Evolutionary conservation across 208 protist genomes (phyloP), one percentile per base, ranked within the genome.

Genomic region (Strigomonas galati): DNA sequence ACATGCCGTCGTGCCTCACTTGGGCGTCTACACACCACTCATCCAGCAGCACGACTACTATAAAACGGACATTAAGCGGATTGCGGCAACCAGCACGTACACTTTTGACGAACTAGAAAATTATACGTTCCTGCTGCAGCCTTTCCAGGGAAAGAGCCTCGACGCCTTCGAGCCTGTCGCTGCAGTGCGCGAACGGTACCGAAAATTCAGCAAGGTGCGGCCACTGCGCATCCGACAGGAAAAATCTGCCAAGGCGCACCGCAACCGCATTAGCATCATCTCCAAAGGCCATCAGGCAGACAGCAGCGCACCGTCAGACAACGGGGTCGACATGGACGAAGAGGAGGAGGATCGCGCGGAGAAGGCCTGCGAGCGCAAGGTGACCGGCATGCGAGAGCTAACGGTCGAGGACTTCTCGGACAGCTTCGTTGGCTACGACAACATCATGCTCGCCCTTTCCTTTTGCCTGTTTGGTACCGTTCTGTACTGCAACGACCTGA

Each of bases 391-490:
- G 40, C 30, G 35, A 4, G 35, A 40, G 10, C 6, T 87, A 5
- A 64, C 77, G 40, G 62, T 75, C 19, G 37, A 69, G 0, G 77
- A 90, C 65, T 81, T 93, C 57, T 40, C 40, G 31, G 73, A 72
- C 37, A 63, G 71, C 0, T 21, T 79, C 32, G 51, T 84, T 12
- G 64, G 66, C 1, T 84, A 82, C 57, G 78, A 89, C 32, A 89
- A 72, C 56, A 53, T 89, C 43, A 46, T 85, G 37, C 65, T 87
- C 28, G 84, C 84, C 19, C 31, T 87, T 23, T 81, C 79, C 43
- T 65, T 91, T 31, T 53, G 73, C 12, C 71, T 93, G 21, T 91
- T 82, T 76, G 71, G 73, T 32, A 85, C 71, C 19, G 73, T 81
- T 2, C 46, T 72, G 27, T 78, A 78, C 23, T 71, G 79, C 71